Conservation (phyloP, 805 yeast genomes). For the Hanseniaspora thailandica region DNA sequence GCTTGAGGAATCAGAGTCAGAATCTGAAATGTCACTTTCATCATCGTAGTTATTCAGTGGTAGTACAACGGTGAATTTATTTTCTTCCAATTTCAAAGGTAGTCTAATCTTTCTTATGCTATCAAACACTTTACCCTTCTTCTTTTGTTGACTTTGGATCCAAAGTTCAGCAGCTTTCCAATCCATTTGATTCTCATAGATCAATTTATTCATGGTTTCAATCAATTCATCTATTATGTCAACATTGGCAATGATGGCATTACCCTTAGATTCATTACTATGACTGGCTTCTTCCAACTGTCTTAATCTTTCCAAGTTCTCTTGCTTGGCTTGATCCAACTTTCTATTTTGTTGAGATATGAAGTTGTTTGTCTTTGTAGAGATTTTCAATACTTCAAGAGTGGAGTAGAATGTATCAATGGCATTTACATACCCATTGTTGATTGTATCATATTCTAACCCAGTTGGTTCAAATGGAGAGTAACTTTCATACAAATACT, state of each 20-base stretch:
- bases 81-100: constrained; percentile 60
- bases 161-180: constrained; percentile 81
- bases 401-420: constrained; percentile 78
- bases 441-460: constrained; percentile 33
- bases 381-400: constrained; percentile 67
- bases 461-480: constrained; percentile 52
- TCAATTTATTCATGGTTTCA: constrained; percentile 47
- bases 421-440: constrained; percentile 62
- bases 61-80: constrained; percentile 49
- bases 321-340: constrained; percentile 60
- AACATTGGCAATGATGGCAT: constrained; percentile 56
- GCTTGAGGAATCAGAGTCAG: constrained; percentile 27
- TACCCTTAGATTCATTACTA: constrained; percentile 56
- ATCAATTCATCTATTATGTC: constrained; percentile 62
- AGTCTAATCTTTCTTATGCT: constrained; percentile 51
- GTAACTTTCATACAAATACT: constrained; percentile 47
- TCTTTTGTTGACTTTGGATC: constrained; percentile 54
- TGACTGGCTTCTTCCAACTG: constrained; percentile 53
- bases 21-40: constrained; percentile 26
- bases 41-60: constrained; percentile 36
- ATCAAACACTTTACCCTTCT: constrained; percentile 36
- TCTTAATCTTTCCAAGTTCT: constrained; percentile 58
- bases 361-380: constrained; percentile 62
- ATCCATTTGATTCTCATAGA: constrained; percentile 73
- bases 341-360: constrained; percentile 65